Evolutionary conservation across 2,329 filamentous ascomycete genomes (phyloP).

Genomic region (Xylariaceae sp.): DNA sequence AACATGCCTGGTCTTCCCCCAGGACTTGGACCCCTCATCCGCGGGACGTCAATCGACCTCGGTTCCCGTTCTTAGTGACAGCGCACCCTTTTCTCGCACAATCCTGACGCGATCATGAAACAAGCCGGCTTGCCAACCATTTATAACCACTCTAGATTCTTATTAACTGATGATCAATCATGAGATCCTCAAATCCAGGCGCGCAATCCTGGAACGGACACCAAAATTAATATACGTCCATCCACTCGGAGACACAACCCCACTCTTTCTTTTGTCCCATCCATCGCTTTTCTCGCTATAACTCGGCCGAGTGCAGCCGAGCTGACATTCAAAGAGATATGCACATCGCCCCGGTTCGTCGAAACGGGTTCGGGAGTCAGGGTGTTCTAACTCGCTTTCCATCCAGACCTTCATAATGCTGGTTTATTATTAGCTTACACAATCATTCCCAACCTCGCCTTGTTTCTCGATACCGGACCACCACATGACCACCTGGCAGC

Average conservation of each 20-base stretch:
- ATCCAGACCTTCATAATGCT: too few relatives aligned
- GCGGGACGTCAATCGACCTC: background rate
- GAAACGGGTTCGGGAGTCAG: constrained; percentile 8
- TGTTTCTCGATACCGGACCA: too few relatives aligned
- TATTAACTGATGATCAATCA: constrained; percentile 21
- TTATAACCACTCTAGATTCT: constrained; percentile 7
- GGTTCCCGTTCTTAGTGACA: background rate
- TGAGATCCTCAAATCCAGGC: constrained; percentile 10
- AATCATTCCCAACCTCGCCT: too few relatives aligned
- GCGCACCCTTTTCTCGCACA: background rate
- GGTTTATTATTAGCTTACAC: constrained; percentile 6
- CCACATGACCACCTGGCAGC: too few relatives aligned
- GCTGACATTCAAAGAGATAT: too few relatives aligned
- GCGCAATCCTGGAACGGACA: constrained; percentile 19
- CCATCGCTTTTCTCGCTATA: constrained; percentile 16
- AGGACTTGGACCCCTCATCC: background rate
- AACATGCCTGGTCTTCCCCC: background rate
- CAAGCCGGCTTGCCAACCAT: constrained; percentile 2
- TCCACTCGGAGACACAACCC: constrained; percentile 26
- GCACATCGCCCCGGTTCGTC: too few relatives aligned
- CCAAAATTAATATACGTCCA: constrained; percentile 23
- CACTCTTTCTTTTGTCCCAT: constrained; percentile 16
- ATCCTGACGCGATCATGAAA: constrained; percentile 13
- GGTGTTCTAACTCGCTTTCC: too few relatives aligned
- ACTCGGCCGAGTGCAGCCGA: too few relatives aligned